Conservation (phyloP, 192 early-diverging fungal species). For the Chytriomyces sp. region DNA sequence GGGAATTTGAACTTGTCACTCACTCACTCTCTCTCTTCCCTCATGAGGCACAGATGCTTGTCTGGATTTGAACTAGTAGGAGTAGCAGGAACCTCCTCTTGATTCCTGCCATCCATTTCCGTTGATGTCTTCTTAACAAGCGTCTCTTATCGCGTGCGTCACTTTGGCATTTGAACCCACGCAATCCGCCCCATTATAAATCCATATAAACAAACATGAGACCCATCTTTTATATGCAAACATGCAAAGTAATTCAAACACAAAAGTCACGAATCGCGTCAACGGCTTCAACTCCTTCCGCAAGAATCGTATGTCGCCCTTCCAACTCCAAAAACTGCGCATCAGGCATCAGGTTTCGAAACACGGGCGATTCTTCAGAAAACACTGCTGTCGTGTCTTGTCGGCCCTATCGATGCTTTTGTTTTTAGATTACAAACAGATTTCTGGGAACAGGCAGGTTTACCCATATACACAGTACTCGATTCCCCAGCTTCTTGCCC, state of each 20-base stretch:
- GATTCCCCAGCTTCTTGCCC: neutral
- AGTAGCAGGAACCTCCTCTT: too few relatives aligned
- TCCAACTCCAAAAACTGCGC: constrained; percentile 8
- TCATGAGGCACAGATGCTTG: too few relatives aligned
- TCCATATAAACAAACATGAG: too few relatives aligned
- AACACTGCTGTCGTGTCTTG: constrained; percentile 20
- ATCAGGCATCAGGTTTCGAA: constrained; percentile 17
- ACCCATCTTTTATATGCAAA: too few relatives aligned
- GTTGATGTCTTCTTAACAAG: too few relatives aligned
- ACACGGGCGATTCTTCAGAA: neutral
- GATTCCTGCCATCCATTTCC: too few relatives aligned
- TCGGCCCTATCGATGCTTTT: neutral
- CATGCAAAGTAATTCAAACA: neutral
- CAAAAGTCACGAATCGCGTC: neutral
- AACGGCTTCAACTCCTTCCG: neutral
- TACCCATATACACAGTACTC: constrained; percentile 29
- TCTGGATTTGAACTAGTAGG: too few relatives aligned
- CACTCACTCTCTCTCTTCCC: too few relatives aligned
- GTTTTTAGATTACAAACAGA: neutral
- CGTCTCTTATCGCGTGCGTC: too few relatives aligned
- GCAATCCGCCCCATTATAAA: too few relatives aligned
- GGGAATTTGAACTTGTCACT: too few relatives aligned
- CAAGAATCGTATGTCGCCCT: constrained; percentile 28
- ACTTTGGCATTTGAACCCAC: too few relatives aligned
- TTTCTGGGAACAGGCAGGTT: neutral